Base-by-base conservation (phyloP, 1,284 basidiomycete species). In the Porogramme epimiltina region DNA sequence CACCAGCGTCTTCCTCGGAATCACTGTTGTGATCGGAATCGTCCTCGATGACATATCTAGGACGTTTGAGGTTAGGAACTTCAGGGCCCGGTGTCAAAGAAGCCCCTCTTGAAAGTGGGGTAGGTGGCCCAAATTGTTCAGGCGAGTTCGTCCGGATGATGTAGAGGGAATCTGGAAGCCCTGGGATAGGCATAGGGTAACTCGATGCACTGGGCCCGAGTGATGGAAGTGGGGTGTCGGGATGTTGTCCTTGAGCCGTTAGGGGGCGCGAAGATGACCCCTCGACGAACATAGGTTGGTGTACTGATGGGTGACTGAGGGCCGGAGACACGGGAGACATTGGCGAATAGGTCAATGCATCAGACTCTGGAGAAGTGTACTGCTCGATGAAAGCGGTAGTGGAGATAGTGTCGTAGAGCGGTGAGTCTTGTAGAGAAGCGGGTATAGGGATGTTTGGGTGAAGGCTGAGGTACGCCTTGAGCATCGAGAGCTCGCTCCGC, bases 401-500 rank as follows among this genome's bases (percentile, higher is more conserved):
- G 8, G 52, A 49, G 24, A 59, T 49, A 2, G 49, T 49, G 16
- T 43, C 43, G 16, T 44, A 3, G 26, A 38, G 23, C 2, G 28
- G 6, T 16, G 15, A 25, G 8, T 34, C 42, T 20, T 49, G 46
- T 1, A 41, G 15, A 8, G 13, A 33, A 15, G 38, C 33, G 9
- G 51, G 31, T 28, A 31, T 42, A 5, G 55, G 44, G 33, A 54
- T 43, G 24, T 49, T 63, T 46, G 50, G 54, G 15, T 68, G 59
- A 18, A 58, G 55, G 50, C 59, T 66, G 48, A 81, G 66, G 22
- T 70, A 71, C 24, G 78, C 69, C 54, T 77, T 78, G 44, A 89
- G 73, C 18, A 69, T 59, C 19, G 73, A 63, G 47, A 89, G 72
- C 62, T 89, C 82, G 55, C 79, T 75, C 22, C 76, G 78, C 76